Conservation (phyloP, 2,329 filamentous ascomycete species). For the Ampelomyces quisqualis region DNA sequence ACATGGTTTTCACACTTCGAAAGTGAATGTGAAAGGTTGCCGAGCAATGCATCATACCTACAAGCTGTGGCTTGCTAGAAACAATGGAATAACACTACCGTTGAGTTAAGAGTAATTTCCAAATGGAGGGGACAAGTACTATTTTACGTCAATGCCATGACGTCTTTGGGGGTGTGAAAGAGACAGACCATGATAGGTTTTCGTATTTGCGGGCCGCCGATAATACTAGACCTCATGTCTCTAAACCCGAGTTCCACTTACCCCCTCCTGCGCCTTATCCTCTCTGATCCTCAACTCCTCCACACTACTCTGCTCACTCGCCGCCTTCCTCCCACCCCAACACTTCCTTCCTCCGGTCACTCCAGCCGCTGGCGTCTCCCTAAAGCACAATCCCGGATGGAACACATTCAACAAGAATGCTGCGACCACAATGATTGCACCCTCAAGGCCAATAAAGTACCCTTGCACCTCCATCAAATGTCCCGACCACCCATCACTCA, state of each 20-base stretch:
- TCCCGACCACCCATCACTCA: conserved; percentile 64
- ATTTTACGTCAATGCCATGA: no score
- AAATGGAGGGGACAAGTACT: no score
- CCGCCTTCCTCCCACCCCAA: conserved; percentile 20
- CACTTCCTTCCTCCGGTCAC: conserved; percentile 11
- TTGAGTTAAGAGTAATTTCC: no score
- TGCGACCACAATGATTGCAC: conserved; percentile 35
- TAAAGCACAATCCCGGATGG: conserved; percentile 43
- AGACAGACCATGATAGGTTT: no score
- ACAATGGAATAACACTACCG: no score
- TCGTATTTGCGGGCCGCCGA: no score
- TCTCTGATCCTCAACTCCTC: conserved; percentile 4
- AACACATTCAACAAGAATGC: conserved; percentile 40
- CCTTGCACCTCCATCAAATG: conserved; percentile 53
- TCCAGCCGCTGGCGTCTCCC: conserved; percentile 20
- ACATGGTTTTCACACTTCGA: background rate
- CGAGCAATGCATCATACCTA: background rate
- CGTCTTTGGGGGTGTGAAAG: no score
- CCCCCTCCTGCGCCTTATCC: background rate
- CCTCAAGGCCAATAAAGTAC: conserved; percentile 45
- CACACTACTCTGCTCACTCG: conserved; percentile 8
- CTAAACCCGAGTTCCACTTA: no score
- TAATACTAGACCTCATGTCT: no score
- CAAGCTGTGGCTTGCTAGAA: no score
- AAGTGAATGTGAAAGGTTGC: background rate